Evolutionary conservation across 352 stramenopile genomes (phyloP).

Genomic region (Phytophthora melonis): DNA sequence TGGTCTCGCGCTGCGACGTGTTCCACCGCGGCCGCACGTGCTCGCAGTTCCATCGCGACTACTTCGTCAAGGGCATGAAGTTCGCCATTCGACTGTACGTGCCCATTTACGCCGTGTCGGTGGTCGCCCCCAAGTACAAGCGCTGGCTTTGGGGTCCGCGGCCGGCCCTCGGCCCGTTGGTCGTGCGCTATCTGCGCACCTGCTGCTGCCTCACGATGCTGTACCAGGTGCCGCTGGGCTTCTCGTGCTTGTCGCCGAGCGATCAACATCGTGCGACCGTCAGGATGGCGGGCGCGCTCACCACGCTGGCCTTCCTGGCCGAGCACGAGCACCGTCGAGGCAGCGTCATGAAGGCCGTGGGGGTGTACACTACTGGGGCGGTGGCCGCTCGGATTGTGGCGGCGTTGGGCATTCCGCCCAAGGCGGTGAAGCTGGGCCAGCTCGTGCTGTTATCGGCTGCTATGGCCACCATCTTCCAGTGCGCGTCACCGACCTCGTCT

Average conservation of each 20-base stretch:
- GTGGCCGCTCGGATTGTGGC: constrained; percentile 40
- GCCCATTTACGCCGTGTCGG: constrained; percentile 71
- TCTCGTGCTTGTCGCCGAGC: constrained; percentile 59
- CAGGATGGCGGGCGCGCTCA: constrained; percentile 47
- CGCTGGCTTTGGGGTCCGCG: constrained; percentile 68
- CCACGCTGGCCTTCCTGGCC: constrained; percentile 53
- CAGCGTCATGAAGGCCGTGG: constrained; percentile 66
- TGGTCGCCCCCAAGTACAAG: constrained; percentile 65
- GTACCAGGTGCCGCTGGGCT: constrained; percentile 64
- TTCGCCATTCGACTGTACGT: constrained; percentile 62
- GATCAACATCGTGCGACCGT: constrained; percentile 44
- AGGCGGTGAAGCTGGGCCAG: constrained; percentile 42
- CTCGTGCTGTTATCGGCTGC: constrained; percentile 49
- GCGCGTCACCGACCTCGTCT: constrained; percentile 51
- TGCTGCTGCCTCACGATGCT: constrained; percentile 66
- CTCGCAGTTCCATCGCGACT: constrained; percentile 52
- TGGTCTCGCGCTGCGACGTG: constrained; percentile 65
- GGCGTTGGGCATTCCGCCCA: constrained; percentile 25
- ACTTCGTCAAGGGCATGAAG: constrained; percentile 51
- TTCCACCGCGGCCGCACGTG: constrained; percentile 63
- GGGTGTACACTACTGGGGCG: constrained; percentile 58
- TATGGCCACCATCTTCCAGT: constrained; percentile 60
- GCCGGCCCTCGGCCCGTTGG: constrained; percentile 43
- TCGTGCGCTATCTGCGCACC: constrained; percentile 64
- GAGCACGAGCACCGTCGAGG: constrained; percentile 65